Evolutionary conservation across 2,329 filamentous ascomycete genomes (phyloP), one percentile per base, ranked within the genome.

Genomic region (Ciborinia camelliae): DNA sequence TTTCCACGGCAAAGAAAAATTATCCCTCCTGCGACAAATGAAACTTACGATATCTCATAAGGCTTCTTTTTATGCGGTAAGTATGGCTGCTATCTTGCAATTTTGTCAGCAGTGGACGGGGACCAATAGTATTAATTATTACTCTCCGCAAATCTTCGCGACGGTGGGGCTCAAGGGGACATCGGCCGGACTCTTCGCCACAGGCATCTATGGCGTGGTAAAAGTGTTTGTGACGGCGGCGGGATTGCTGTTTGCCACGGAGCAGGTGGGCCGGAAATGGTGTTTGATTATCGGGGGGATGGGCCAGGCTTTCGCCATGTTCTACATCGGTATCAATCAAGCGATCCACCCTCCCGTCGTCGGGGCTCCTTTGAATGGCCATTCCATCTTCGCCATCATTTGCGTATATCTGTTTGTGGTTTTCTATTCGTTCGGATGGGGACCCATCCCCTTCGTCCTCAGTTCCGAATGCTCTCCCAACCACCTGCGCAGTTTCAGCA

Each of bases 61-160:
- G 26, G 45, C 54, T 8, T 48, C 62, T 3, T 64, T 59, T 20
- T 79, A 78, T 67, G 78, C 82, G 18, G 75, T 84, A 61, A 23
- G 45, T 5, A 60, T 37, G 88, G 89, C 5, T 9, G 62, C 68
- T 20, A 57, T 60, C 2, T 53, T 71, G 3, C 64, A 65, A 39
- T 91, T 92, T 80, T 91, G 86, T 85, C 86, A 87, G 75, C 88
- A 89, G 0, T 90, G 90, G 77, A 73, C 87, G 0, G 87, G 87
- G 71, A 76, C 74, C 15, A 78, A 71, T 30, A 65, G 65, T 28
- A 69, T 72, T 23, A 85, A 88, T 74, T 89, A 89, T 78, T 90
- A 89, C 71, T 84, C 85, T 0, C 88, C 88, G 0, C 82, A 85
- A 68, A 90, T 90, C 69, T 91, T 91, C 77, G 77, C 79, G 61